Base-by-base conservation (phyloP, 371 early-diverging fungal genomes). In the Mucor mucedo region DNA sequence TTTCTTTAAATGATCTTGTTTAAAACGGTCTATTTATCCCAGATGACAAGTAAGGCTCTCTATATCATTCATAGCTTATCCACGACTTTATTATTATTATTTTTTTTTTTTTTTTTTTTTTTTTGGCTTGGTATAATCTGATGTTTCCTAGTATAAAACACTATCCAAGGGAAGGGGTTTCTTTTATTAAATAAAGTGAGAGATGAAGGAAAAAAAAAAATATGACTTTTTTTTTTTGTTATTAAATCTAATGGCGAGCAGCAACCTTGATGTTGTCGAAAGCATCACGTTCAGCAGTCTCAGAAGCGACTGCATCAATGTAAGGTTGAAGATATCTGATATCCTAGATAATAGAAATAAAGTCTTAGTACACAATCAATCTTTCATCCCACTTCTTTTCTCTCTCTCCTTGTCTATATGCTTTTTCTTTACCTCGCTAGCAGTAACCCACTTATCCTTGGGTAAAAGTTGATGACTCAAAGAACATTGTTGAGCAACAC, bases 281-380 rank as follows among this genome's bases (percentile, higher is more conserved):
- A 63, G 85, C 89, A 55, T 87, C 90, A 66, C 86, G 89, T 80
- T 94, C 94, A 52, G 88, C 87, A 70, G 84, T 77, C 79, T 98
- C 98, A 62, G 79, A 79, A 70, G 91, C 85, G 55, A 96, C 93
- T 74, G 92, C 86, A 52, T 91, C 88, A 69, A 98, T 85, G 70
- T 91, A 71, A 32, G 96, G 96, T 59, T 83, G 82, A 58, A 97
- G 87, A 85, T 98, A 97, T 69, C 91, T 84, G 66, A 72, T 65
- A 63, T 78, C 78, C 78, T 77, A 83, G 93, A 62, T 29, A 45
- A 45, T 11, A 55, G 21, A 38, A 48, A 10, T 11, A 42, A 42
- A 3, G 13, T 6, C 13, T 42, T 14, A 42, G 10, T 10, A 42
- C 44, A 42, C 10, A 10, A 2, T 14, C n/a, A 2, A 0, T 42